phyloP scores from a whole-genome alignment of 2,329 filamentous ascomycete species.

The Cryphonectria carpinicola region DNA sequence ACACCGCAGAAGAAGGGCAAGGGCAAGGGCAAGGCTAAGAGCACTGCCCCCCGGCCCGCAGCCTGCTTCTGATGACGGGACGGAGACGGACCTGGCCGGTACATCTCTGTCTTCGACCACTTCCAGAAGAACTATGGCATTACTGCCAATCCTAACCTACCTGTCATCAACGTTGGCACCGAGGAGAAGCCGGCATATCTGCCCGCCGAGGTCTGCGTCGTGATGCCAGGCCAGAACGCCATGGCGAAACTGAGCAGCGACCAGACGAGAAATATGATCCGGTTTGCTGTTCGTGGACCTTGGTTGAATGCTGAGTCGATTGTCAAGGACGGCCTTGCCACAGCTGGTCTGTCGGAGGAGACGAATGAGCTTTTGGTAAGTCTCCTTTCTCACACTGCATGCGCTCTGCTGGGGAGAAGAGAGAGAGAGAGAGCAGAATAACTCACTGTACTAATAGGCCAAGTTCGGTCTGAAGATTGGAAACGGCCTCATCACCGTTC shows the following conservation, averaged over 20 bases:
- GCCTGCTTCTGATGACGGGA: constrained; percentile 11
- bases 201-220: constrained; percentile 59
- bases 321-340: constrained; percentile 48
- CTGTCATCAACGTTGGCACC: constrained; percentile 65
- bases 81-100: constrained; percentile 37
- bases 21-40: constrained; percentile 18
- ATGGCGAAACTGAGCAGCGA: constrained; percentile 48
- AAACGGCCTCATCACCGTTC: constrained; percentile 61
- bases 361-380: constrained; percentile 45
- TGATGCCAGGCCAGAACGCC: constrained; percentile 60
- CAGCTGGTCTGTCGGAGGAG: constrained; percentile 50
- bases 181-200: constrained; percentile 57
- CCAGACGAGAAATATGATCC: constrained; percentile 64
- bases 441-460: constrained; percentile 11
- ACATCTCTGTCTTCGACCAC: constrained; percentile 57
- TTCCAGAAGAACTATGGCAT: constrained; percentile 46
- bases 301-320: constrained; percentile 61
- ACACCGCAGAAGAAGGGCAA: constrained; percentile 24
- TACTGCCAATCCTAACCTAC: constrained; percentile 40
- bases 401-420: no score
- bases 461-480: constrained; percentile 52
- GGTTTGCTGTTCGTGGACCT: constrained; percentile 62
- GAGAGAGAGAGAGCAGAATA: not conserved
- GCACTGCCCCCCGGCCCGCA: constrained; percentile 14
- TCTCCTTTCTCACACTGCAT: not conserved